Percentiles rank a stretch among this genome's conserved stretches.
Evolutionary conservation across 257 asterid genomes (phyloP).

Genomic region (Penstemon davidsonii): DNA sequence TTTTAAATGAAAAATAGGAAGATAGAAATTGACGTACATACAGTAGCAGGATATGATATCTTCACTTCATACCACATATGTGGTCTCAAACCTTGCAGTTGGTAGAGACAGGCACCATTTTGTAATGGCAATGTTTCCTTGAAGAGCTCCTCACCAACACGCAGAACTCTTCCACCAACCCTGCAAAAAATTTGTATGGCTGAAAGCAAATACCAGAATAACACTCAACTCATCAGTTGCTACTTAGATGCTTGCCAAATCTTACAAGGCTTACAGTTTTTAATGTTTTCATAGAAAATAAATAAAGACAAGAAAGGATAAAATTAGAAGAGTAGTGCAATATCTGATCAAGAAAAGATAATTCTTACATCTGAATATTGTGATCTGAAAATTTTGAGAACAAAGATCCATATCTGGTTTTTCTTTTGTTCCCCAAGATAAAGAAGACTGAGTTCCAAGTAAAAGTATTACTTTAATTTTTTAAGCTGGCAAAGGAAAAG

Average conservation of each 20-base stretch:
- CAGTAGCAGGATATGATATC: conserved; percentile 96
- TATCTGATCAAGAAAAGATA: background rate
- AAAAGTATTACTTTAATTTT: background rate
- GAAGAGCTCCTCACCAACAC: conserved; percentile 62
- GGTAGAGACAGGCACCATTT: conserved; percentile 62
- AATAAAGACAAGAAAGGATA: background rate
- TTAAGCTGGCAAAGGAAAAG: conserved; percentile 1
- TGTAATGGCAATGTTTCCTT: conserved; percentile 60
- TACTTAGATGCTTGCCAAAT: conserved; percentile 4
- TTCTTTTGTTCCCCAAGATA: background rate
- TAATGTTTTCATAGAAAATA: background rate
- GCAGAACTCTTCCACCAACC: conserved; percentile 39
- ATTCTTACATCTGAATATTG: background rate
- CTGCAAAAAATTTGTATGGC: conserved; percentile 31
- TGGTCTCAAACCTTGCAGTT: conserved; percentile 63
- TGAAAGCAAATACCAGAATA: conserved; percentile 6
- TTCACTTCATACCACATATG: conserved; percentile 84
- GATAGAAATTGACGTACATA: conserved; percentile 45
- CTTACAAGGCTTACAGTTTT: background rate
- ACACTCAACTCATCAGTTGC: conserved; percentile 7
- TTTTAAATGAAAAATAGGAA: conserved; percentile 1
- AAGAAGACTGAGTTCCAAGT: conserved; percentile 1
- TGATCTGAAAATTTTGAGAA: too few relatives aligned
- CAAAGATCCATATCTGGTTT: background rate
- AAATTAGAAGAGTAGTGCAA: background rate